phyloP scores from a whole-genome alignment of 2,329 filamentous ascomycete genomes.

The Xylariaceae sp. region DNA sequence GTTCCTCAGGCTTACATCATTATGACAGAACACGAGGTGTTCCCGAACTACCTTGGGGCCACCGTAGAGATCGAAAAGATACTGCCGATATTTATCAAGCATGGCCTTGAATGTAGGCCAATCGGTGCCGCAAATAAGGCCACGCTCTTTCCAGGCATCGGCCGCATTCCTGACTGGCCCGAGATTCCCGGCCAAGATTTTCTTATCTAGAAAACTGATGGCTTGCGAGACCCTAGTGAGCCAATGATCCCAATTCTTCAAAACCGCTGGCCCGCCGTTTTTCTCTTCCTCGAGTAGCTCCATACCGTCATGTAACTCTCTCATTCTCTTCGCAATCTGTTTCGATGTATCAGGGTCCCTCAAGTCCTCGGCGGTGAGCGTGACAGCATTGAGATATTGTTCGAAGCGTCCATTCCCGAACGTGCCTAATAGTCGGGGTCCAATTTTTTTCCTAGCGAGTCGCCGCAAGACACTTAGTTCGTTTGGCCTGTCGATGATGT shows the following conservation, averaged over 20 bases:
- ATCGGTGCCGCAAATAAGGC: slow-evolving; percentile 76
- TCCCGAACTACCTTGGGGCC: slow-evolving; percentile 63
- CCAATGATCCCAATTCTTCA: slow-evolving; percentile 95
- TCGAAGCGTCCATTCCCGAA: slow-evolving; percentile 96
- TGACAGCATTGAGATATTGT: slow-evolving; percentile 81
- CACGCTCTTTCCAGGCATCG: slow-evolving; percentile 62
- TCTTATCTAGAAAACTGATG: slow-evolving; percentile 52
- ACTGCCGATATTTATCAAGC: slow-evolving; percentile 72
- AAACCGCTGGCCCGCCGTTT: slow-evolving; percentile 74
- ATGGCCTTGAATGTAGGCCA: slow-evolving; percentile 74
- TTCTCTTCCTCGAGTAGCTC: slow-evolving; percentile 77
- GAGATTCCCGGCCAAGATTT: slow-evolving; percentile 46
- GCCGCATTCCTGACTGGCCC: slow-evolving; percentile 30
- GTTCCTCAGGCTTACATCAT: slow-evolving; percentile 64
- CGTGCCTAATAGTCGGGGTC: slow-evolving; percentile 82
- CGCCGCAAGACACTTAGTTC: slow-evolving; percentile 83
- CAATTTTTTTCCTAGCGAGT: slow-evolving; percentile 86
- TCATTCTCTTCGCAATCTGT: slow-evolving; percentile 96
- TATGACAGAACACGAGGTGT: slow-evolving; percentile 89
- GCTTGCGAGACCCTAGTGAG: slow-evolving; percentile 61
- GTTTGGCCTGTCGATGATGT: slow-evolving; percentile 88
- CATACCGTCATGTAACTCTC: slow-evolving; percentile 90
- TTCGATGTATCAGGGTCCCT: slow-evolving; percentile 77
- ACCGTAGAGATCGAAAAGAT: slow-evolving; percentile 69
- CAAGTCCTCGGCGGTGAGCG: slow-evolving; percentile 72